phyloP scores from a whole-genome alignment of 352 stramenopile genomes.

The Phytophthora hybrid region DNA sequence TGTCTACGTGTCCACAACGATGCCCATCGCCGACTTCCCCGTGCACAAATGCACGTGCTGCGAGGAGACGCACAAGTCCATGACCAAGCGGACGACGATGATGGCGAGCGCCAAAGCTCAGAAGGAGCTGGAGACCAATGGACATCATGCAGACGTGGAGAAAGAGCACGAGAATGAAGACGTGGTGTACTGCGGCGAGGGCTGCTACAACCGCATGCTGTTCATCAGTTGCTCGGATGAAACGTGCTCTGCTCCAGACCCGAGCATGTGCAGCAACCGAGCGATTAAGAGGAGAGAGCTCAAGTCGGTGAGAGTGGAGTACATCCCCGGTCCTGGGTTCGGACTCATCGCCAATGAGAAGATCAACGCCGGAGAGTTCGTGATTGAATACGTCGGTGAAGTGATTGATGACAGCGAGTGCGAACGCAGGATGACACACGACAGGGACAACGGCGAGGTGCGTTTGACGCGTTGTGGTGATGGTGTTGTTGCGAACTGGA shows the following conservation, averaged over 20 bases:
- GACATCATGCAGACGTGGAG: conserved; percentile 21
- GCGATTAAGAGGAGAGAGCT: conserved; percentile 72
- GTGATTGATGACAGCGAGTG: conserved; percentile 92
- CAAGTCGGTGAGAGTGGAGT: conserved; percentile 76
- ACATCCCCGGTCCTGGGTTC: conserved; percentile 90
- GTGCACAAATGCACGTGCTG: conserved; percentile 85
- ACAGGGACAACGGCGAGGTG: conserved; percentile 66
- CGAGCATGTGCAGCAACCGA: conserved; percentile 75
- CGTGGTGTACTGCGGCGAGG: conserved; percentile 64
- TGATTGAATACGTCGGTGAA: conserved; percentile 95
- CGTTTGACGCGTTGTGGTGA: not conserved
- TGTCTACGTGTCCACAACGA: conserved; percentile 73
- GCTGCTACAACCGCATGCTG: conserved; percentile 86
- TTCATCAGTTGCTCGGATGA: conserved; percentile 85
- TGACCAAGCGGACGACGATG: conserved; percentile 61
- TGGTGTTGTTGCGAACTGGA: too few relatives aligned
- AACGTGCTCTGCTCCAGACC: conserved; percentile 78
- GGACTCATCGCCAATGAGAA: conserved; percentile 85
- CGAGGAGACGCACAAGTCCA: conserved; percentile 55
- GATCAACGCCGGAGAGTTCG: conserved; percentile 85
- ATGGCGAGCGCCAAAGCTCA: conserved; percentile 55
- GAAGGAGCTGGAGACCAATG: conserved; percentile 24
- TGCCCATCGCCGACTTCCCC: conserved; percentile 60
- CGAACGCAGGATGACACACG: conserved; percentile 66
- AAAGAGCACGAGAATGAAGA: conserved; percentile 17